Conservation (phyloP, 495 filamentous ascomycete species). For the Penicillium pancosmium region DNA sequence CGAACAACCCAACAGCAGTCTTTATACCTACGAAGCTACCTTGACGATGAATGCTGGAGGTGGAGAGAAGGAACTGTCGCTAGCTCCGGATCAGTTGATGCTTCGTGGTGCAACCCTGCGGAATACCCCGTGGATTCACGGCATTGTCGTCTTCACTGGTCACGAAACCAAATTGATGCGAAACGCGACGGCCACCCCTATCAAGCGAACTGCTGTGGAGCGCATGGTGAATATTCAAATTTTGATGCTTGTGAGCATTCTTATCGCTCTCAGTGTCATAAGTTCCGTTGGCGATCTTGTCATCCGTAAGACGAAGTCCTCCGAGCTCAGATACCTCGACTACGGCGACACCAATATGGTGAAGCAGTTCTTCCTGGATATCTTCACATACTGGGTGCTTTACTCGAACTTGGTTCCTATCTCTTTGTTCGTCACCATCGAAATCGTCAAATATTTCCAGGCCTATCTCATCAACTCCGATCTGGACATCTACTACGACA, state of each 20-base stretch:
- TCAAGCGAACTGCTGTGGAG: conserved; percentile 96
- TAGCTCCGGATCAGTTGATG: conserved; percentile 82
- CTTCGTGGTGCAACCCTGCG: conserved; percentile 91
- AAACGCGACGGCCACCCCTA: conserved; percentile 95
- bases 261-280: conserved; percentile 81
- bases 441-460: conserved; percentile 97
- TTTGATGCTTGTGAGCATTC: conserved; percentile 81
- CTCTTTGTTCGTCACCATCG: conserved; percentile 95
- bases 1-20: conserved; percentile 96
- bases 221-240: conserved; percentile 91
- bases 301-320: conserved; percentile 60
- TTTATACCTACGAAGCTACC: conserved; percentile 98
- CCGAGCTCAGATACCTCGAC: conserved; percentile 70
- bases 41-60: conserved; percentile 90
- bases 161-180: conserved; percentile 99
- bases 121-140: conserved; percentile 98
- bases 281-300: conserved; percentile 91
- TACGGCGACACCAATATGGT: conserved; percentile 63
- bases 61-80: conserved; percentile 89
- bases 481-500: conserved; percentile 96
- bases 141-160: conserved; percentile 95
- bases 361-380: conserved; percentile 87
- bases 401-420: conserved; percentile 97
- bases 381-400: conserved; percentile 98
- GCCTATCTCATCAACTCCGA: conserved; percentile 97